Conservation (phyloP, 2,329 filamentous ascomycete genomes). For the Annulohypoxylon truncatum region DNA sequence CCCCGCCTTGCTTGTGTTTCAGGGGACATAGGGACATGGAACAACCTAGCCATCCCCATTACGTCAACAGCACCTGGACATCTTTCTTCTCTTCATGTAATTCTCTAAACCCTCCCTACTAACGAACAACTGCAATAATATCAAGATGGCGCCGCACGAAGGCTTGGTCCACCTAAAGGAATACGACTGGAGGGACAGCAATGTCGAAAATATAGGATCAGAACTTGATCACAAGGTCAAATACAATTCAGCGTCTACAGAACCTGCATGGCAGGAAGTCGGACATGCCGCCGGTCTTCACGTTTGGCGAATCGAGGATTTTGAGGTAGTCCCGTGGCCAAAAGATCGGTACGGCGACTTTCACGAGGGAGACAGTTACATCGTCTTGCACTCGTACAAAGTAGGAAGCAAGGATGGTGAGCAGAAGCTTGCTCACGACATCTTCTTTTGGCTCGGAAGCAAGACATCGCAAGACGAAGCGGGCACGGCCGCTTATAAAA, state of each 20-base stretch:
- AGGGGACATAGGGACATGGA: slow-evolving; percentile 4
- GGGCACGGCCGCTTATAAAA: slow-evolving; percentile 76
- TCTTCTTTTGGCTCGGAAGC: slow-evolving; percentile 77
- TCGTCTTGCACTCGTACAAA: slow-evolving; percentile 70
- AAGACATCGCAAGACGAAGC: slow-evolving; percentile 76
- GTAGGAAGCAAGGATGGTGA: slow-evolving; percentile 57
- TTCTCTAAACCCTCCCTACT: neutral
- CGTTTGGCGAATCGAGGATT: slow-evolving; percentile 76
- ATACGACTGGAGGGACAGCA: slow-evolving; percentile 76
- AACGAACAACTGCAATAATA: neutral
- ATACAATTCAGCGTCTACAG: slow-evolving; percentile 71
- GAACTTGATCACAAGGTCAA: slow-evolving; percentile 76
- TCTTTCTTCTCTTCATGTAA: slow-evolving; percentile 19
- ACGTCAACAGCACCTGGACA: slow-evolving; percentile 41
- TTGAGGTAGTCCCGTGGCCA: slow-evolving; percentile 72
- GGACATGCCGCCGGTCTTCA: slow-evolving; percentile 65
- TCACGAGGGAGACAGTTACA: slow-evolving; percentile 76
- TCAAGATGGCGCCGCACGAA: slow-evolving; percentile 68
- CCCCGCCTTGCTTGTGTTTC: slow-evolving; percentile 35
- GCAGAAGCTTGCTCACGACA: slow-evolving; percentile 67
- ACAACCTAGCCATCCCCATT: slow-evolving; percentile 30
- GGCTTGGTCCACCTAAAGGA: slow-evolving; percentile 72
- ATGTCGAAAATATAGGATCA: slow-evolving; percentile 73
- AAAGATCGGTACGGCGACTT: slow-evolving; percentile 68
- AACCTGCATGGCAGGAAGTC: slow-evolving; percentile 75